Evolutionary conservation across 2,329 filamentous ascomycete species (phyloP).

Genomic region (Alternaria gaisen): DNA sequence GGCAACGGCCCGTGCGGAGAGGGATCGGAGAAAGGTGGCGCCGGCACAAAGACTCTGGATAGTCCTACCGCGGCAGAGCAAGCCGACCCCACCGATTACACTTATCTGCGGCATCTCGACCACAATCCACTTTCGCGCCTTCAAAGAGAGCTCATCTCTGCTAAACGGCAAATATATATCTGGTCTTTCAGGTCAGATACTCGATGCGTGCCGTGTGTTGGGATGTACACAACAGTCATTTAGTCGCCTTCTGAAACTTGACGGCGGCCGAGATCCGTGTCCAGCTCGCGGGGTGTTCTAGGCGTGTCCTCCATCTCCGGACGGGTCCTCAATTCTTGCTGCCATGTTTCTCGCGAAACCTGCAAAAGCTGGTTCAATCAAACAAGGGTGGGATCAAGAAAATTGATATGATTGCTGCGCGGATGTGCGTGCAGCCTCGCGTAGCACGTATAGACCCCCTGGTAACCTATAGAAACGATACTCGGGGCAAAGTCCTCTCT

Average conservation of each 20-base stretch:
- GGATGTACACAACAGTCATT: slow-evolving; percentile 1
- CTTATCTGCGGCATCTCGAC: neutral
- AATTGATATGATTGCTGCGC: slow-evolving; percentile 6
- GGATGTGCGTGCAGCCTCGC: slow-evolving; percentile 4
- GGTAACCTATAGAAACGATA: slow-evolving; percentile 7
- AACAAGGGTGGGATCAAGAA: neutral
- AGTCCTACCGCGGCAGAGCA: slow-evolving; percentile 7
- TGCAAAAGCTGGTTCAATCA: neutral
- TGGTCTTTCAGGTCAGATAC: neutral
- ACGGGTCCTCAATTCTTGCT: neutral
- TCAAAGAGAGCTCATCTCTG: neutral
- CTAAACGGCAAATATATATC: slow-evolving; percentile 4
- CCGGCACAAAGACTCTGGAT: slow-evolving; percentile 15
- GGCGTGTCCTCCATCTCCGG: neutral
- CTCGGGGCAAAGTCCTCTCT: slow-evolving; percentile 16
- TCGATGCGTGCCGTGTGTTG: neutral
- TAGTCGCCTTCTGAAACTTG: slow-evolving; percentile 21
- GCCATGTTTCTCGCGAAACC: neutral
- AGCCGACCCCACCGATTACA: slow-evolving; percentile 3
- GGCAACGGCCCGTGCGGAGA: slow-evolving; percentile 33
- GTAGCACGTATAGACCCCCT: neutral
- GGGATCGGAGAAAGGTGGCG: slow-evolving; percentile 33
- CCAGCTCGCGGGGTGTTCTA: slow-evolving; percentile 1
- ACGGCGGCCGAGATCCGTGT: slow-evolving; percentile 5
- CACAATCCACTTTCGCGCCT: neutral